Evolutionary conservation across 2,329 filamentous ascomycete genomes (phyloP), one percentile per base, ranked within the genome.

Genomic region (Remersonia thermophila): DNA sequence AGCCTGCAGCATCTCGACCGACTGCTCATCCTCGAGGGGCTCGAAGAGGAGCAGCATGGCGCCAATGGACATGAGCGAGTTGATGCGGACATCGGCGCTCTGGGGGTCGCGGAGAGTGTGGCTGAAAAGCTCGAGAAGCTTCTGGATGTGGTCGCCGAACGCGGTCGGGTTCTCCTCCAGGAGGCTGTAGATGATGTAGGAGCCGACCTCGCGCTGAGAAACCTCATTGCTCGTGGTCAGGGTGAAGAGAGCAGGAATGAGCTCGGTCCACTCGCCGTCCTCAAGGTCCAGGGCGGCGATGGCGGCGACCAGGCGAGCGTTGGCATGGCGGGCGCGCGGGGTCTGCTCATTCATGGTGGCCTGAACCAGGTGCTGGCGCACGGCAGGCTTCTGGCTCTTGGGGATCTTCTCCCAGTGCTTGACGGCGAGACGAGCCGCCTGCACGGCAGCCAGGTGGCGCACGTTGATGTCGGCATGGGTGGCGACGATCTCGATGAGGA

Each of bases 141-240:
- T 77, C 40, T 70, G 61, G 50, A 85, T 75, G 60, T 91, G 83
- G 52, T 87, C 82, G 51, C 77, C 75, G 60, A 95, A 93, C 48
- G 79, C 73, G 47, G 86, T 79, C 14, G 85, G 85, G 48, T 93
- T 80, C 37, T 81, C 80, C 64, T 98, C 91, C 9, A 96, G 69
- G 32, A 95, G 77, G 43, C 85, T 89, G 64, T 80, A 95, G 47
- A 96, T 78, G 50, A 96, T 86, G 64, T 91, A 96, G 46, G 89
- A 80, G 46, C 83, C 86, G 28, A 95, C 83, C 56, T 93, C 86
- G 47, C 91, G 80, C 58, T 93, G 83, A 42, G 77, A 69, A 35
- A 83, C 78, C 43, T 79, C 78, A 41, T 71, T 64, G 55, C 77
- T 87, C 48, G 73, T 82, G 49, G 83, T 80, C 43, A 91, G 83